Conservation (phyloP, 1,139 yeast species). For the Kazachstania sp. region DNA sequence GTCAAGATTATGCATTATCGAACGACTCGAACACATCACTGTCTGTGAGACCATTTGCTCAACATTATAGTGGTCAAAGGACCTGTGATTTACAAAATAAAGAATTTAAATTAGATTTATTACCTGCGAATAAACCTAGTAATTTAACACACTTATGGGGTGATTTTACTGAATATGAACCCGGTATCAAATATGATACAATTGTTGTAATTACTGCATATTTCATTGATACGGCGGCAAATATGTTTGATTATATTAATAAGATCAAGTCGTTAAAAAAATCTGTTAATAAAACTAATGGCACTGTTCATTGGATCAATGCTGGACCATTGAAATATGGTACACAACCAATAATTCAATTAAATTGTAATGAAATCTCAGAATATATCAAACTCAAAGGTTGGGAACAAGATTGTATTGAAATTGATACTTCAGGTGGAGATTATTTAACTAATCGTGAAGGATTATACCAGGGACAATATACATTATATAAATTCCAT, state of each 20-base stretch:
- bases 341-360: slow-evolving; percentile 70
- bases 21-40: slow-evolving; percentile 2
- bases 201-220: slow-evolving; percentile 62
- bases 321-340: slow-evolving; percentile 86
- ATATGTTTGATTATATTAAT: slow-evolving; percentile 62
- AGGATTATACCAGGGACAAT: slow-evolving; percentile 71
- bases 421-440: not conserved
- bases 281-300: slow-evolving; percentile 20
- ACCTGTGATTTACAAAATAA: slow-evolving; percentile 46
- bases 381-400: slow-evolving; percentile 47
- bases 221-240: slow-evolving; percentile 83
- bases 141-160: slow-evolving; percentile 47
- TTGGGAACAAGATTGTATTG: slow-evolving; percentile 40
- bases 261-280: slow-evolving; percentile 45
- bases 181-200: slow-evolving; percentile 33
- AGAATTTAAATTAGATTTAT: slow-evolving; percentile 32
- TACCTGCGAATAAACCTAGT: slow-evolving; percentile 34
- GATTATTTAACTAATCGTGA: slow-evolving; percentile 57
- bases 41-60: slow-evolving; percentile 55
- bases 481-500: slow-evolving; percentile 48
- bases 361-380: slow-evolving; percentile 57
- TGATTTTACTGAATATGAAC: slow-evolving; percentile 54
- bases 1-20: slow-evolving; percentile 53
- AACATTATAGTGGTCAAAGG: slow-evolving; percentile 63
- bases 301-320: slow-evolving; percentile 64